phyloP scores from a whole-genome alignment of 768 basidiomycete species.

The Leccinellum rugosiceps region DNA sequence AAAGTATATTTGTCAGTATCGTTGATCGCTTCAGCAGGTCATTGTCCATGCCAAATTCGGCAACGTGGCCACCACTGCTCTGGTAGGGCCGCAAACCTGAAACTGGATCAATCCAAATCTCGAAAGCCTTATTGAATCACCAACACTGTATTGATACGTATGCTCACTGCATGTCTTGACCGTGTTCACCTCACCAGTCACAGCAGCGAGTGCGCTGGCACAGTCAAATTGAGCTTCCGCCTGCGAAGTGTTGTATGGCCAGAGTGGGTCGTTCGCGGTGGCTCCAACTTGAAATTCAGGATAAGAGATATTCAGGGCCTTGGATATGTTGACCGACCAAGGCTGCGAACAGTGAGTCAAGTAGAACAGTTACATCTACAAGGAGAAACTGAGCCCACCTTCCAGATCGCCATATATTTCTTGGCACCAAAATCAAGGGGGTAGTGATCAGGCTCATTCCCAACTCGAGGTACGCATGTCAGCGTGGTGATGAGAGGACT shows the following conservation, averaged over 20 bases:
- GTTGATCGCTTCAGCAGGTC: neutral
- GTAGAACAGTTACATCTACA: neutral
- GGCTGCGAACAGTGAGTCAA: constrained; percentile 26
- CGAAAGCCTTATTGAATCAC: constrained; percentile 8
- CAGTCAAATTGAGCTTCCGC: constrained; percentile 40
- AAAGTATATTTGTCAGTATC: neutral
- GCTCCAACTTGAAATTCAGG: constrained; percentile 50
- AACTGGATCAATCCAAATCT: neutral
- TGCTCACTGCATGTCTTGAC: constrained; percentile 51
- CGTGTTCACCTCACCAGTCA: constrained; percentile 40
- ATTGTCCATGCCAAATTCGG: neutral
- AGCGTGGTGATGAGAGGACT: neutral
- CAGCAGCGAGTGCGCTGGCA: constrained; percentile 47
- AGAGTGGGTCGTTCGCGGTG: constrained; percentile 49
- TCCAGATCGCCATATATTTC: constrained; percentile 46
- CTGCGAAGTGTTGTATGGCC: constrained; percentile 45
- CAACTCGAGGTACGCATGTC: constrained; percentile 30
- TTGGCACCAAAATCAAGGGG: constrained; percentile 36
- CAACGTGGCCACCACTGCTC: neutral
- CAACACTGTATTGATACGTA: constrained; percentile 51
- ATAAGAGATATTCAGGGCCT: constrained; percentile 33
- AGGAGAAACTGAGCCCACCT: constrained; percentile 29
- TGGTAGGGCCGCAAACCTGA: neutral
- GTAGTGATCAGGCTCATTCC: constrained; percentile 57
- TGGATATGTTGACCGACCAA: constrained; percentile 49